Percentiles rank a stretch among this genome's conserved stretches.
Evolutionary conservation across 2,329 filamentous ascomycete genomes (phyloP).

Genomic region (Exophiala aquamarina): DNA sequence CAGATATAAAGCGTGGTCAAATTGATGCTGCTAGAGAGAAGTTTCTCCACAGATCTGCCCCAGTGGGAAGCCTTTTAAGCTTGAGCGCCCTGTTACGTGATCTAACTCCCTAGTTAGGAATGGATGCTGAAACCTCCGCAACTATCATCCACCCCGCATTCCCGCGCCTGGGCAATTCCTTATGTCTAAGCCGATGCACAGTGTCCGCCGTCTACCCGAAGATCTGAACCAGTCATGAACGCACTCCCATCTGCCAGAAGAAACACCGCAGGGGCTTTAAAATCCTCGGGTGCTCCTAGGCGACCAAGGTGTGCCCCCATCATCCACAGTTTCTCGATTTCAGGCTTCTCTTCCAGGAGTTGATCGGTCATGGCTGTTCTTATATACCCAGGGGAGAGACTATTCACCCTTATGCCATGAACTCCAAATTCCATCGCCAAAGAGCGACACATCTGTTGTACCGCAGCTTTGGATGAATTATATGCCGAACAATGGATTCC

Average conservation of each 20-base stretch:
- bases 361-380: conserved; percentile 47
- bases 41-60: no score
- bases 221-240: conserved; percentile 42
- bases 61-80: no score
- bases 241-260: conserved; percentile 38
- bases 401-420: conserved; percentile 50
- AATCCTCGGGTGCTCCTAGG: conserved; percentile 34
- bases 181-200: conserved; percentile 41
- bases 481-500: conserved; percentile 50
- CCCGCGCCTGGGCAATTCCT: no score
- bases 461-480: conserved; percentile 50
- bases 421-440: conserved; percentile 49
- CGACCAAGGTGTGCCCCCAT: conserved; percentile 48
- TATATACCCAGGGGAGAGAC: conserved; percentile 49
- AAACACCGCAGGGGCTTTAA: conserved; percentile 38
- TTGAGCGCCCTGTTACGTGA: no score
- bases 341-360: conserved; percentile 32
- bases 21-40: no score
- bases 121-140: no score
- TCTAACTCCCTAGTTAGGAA: no score
- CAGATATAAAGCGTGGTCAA: no score
- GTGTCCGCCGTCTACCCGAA: conserved; percentile 42
- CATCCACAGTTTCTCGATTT: conserved; percentile 57
- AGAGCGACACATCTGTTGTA: conserved; percentile 47
- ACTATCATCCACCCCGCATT: no score